phyloP scores from a whole-genome alignment of 129 eudicot genomes.

The Cynara cardunculus region DNA sequence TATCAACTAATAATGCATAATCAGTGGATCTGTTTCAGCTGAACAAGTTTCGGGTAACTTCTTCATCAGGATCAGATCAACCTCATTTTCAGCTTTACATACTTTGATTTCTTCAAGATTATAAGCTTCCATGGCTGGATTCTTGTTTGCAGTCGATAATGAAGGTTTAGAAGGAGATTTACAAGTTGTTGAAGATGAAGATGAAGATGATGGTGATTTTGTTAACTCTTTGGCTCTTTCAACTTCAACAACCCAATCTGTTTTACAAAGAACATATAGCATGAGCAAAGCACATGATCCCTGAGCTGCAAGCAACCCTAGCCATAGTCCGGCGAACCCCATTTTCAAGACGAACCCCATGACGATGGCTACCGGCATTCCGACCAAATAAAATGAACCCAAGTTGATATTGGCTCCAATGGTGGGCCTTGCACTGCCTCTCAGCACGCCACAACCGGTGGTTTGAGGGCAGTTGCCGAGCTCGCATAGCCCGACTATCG shows the following conservation, averaged over 20 bases:
- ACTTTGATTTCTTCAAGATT: constrained; percentile 25
- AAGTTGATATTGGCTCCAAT: constrained; percentile 55
- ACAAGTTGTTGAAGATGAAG: background rate
- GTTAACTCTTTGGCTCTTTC: constrained; percentile 48
- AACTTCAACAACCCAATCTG: constrained; percentile 59
- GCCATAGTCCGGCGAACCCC: constrained; percentile 71
- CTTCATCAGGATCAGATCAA: constrained; percentile 3
- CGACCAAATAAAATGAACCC: constrained; percentile 61
- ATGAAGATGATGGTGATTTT: constrained; percentile 5
- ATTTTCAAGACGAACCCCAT: constrained; percentile 47
- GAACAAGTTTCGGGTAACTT: constrained; percentile 3
- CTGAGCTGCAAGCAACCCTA: constrained; percentile 71
- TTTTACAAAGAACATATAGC: constrained; percentile 37
- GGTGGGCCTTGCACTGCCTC: constrained; percentile 70
- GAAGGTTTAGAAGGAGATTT: background rate
- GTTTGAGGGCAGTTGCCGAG: constrained; percentile 88
- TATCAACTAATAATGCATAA: constrained; percentile 1
- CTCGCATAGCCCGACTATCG: constrained; percentile 69
- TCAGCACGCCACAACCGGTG: constrained; percentile 60
- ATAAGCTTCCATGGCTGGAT: constrained; percentile 6
- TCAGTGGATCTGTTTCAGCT: constrained; percentile 25
- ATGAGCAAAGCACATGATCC: constrained; percentile 46
- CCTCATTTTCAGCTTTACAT: background rate
- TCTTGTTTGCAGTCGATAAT: constrained; percentile 18
- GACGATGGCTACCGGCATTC: constrained; percentile 55